These are phyloP conservation scores for Russula olivacea DNA, from an alignment of 768 basidiomycete species.

Conservation along the genomic window DNA sequence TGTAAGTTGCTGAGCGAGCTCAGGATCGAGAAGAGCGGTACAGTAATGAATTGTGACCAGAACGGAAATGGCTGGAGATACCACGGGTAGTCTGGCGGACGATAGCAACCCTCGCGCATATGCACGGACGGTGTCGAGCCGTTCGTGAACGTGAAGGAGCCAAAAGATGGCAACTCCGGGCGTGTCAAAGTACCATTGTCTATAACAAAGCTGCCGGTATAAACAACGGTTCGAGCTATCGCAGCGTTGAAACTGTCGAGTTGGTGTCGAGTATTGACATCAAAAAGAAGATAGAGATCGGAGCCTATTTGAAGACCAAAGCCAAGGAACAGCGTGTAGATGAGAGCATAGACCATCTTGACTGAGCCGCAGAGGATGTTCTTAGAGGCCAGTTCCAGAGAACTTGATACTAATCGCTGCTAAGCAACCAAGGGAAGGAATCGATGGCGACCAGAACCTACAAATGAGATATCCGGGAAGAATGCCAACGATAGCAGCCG, in stretches of 20 bases:
- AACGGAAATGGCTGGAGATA: constrained; percentile 75
- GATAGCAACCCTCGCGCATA: constrained; percentile 64
- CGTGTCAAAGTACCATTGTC: constrained; percentile 44
- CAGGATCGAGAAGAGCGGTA: constrained; percentile 65
- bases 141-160: constrained; percentile 65
- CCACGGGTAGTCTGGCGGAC: constrained; percentile 61
- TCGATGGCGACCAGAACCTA: constrained; percentile 34
- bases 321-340: constrained; percentile 79
- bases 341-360: constrained; percentile 85
- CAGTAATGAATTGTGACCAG: constrained; percentile 72
- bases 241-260: constrained; percentile 50
- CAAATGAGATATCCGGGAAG: constrained; percentile 84
- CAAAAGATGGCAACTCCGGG: constrained; percentile 42
- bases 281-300: constrained; percentile 71
- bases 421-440: constrained; percentile 15
- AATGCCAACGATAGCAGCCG: constrained; percentile 80
- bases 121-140: constrained; percentile 41
- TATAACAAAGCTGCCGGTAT: constrained; percentile 64
- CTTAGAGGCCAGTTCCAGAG: constrained; percentile 77
- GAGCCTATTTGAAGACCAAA: constrained; percentile 83
- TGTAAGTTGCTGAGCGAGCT: constrained; percentile 76
- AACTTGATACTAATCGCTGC: constrained; percentile 57
- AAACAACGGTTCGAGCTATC: constrained; percentile 42
- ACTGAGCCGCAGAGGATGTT: constrained; percentile 81
- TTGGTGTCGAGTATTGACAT: constrained; percentile 47